phyloP scores from a whole-genome alignment of 495 filamentous ascomycete genomes.

The Bryoglossum gracile region DNA sequence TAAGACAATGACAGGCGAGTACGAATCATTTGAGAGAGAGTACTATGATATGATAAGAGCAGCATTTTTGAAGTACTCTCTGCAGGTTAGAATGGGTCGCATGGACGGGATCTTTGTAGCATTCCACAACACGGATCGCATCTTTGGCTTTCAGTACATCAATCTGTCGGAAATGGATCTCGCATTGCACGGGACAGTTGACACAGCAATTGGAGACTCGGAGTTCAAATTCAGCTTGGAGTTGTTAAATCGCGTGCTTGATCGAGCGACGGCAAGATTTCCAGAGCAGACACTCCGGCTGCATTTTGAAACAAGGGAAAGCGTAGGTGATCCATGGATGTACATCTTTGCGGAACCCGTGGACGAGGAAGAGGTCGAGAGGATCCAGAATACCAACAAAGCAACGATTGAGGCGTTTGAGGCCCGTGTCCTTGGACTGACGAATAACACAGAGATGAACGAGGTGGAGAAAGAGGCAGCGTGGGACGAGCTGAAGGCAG shows the following conservation, averaged over 20 bases:
- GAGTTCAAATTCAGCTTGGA: slow-evolving; percentile 79
- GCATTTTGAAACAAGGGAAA: slow-evolving; percentile 74
- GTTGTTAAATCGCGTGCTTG: slow-evolving; percentile 68
- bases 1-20: slow-evolving; percentile 60
- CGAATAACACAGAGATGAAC: slow-evolving; percentile 21
- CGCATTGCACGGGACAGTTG: slow-evolving; percentile 64
- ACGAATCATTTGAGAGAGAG: slow-evolving; percentile 89
- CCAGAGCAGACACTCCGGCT: slow-evolving; percentile 71
- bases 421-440: slow-evolving; percentile 48
- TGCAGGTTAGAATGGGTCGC: slow-evolving; percentile 91
- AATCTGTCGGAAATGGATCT: slow-evolving; percentile 79
- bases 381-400: slow-evolving; percentile 61
- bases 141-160: slow-evolving; percentile 98
- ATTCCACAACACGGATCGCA: slow-evolving; percentile 87
- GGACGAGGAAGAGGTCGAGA: slow-evolving; percentile 57
- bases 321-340: slow-evolving; percentile 54
- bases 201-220: slow-evolving; percentile 63
- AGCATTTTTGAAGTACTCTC: slow-evolving; percentile 92
- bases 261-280: slow-evolving; percentile 65
- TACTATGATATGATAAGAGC: slow-evolving; percentile 94
- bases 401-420: slow-evolving; percentile 62
- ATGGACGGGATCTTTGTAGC: slow-evolving; percentile 99
- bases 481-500: slow-evolving; percentile 46
- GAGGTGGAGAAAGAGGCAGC: slow-evolving; percentile 24
- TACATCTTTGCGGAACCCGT: slow-evolving; percentile 86